Evolutionary conservation across 2,329 filamentous ascomycete genomes (phyloP), one percentile per base, ranked within the genome.

Genomic region (Lecanicillium sp.): DNA sequence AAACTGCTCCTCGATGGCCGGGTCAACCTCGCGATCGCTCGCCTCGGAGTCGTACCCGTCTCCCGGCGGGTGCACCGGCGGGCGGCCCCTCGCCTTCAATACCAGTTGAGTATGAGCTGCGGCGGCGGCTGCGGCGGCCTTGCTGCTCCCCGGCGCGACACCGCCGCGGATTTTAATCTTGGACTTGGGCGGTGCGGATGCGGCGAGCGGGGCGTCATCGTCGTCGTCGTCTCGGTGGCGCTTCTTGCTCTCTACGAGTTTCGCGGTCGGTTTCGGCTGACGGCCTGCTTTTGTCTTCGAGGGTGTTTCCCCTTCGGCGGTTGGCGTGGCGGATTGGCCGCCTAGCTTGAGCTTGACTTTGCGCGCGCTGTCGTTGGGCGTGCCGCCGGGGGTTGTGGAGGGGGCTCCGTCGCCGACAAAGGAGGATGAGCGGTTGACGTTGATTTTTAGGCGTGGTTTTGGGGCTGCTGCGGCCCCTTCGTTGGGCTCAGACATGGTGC

Each of bases 41-140:
- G 89, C 87, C 60, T 96, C 92, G 3, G 89, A 95, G 57, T 98
- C 92, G 61, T 96, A 98, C 7, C 90, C 92, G 40, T 94, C 87
- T 37, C 92, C 92, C 2, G 78, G 75, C 5, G 80, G 79, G 46
- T 85, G 75, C 22, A 74, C 67, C 6, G 85, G 82, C 2, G 76
- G 70, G 45, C 78, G 74, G n/a, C 81, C 82, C 49, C 80, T 78
- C 35, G 77, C 68, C 51, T 79, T 82, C 41, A 85, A 56, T 33
- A 65, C 60, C 15, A 67, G 44, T 35, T 64, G 58, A 31, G 59
- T 63, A 41, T 44, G 55, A 39, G 48, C 55, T 35, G 50, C 47
- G 39, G 55, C 47, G 39, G 52, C 49, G 7, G 22, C 22, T 11
- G 22, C 22, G 7, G 22, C 22, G 22, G 22, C 22, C 22, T 25